phyloP scores from a whole-genome alignment of 176 grass and related monocot genomes.

The Hordeum marinum region DNA sequence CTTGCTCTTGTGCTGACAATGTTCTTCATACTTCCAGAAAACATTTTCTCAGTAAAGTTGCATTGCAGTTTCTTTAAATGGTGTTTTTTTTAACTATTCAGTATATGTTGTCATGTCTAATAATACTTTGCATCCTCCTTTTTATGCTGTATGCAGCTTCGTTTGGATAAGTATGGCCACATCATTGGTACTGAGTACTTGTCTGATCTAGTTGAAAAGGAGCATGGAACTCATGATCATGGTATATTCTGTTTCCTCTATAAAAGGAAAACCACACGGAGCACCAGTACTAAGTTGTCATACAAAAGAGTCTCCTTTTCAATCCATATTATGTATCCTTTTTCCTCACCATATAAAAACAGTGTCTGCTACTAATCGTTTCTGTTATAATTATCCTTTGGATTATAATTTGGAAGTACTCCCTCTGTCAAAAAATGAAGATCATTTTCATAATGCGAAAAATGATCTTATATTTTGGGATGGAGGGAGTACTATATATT shows the following conservation, averaged over 20 bases:
- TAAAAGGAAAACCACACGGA: neutral
- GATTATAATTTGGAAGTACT: neutral
- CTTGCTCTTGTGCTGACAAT: neutral
- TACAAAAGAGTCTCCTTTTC: neutral
- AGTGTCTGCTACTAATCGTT: neutral
- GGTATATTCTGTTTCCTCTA: constrained; percentile 41
- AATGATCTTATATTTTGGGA: too few species aligned
- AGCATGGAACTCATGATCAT: constrained; percentile 61
- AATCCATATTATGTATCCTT: neutral
- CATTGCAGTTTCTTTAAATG: neutral
- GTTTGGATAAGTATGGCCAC: constrained; percentile 60
- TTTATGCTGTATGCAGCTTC: constrained; percentile 60
- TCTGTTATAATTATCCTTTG: neutral
- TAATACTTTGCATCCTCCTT: constrained; percentile 22
- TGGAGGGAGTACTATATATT: neutral
- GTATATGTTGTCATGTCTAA: constrained; percentile 6
- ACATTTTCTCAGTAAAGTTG: neutral
- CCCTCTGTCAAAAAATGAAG: too few species aligned
- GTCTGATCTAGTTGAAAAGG: constrained; percentile 97
- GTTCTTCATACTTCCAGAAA: neutral
- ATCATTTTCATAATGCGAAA: too few species aligned
- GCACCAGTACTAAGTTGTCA: neutral
- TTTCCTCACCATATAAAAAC: neutral
- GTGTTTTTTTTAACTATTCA: neutral
- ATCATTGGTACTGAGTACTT: constrained; percentile 88